Conservation (phyloP, 306 rosid species). For the Mimosa pudica region DNA sequence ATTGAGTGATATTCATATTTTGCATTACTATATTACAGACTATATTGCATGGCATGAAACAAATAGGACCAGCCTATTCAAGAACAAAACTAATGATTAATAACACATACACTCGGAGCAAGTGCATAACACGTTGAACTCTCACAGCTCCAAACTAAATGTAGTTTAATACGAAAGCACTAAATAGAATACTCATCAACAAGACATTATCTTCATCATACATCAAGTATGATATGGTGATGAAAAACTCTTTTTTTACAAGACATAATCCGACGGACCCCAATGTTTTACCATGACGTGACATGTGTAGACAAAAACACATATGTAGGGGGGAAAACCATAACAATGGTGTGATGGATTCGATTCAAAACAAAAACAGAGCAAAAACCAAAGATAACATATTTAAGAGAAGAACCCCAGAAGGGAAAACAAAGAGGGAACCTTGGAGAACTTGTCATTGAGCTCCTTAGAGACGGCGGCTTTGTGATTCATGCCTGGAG, state of each 20-base stretch:
- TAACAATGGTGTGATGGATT: neutral
- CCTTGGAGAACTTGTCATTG: conserved; percentile 78
- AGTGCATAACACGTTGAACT: conserved; percentile 12
- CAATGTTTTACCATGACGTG: neutral
- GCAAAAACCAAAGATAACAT: neutral
- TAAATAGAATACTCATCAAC: neutral
- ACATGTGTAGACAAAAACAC: neutral
- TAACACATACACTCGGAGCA: neutral
- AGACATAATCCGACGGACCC: neutral
- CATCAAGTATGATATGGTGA: neutral
- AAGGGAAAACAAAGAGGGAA: conserved; percentile 11
- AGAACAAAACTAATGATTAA: neutral
- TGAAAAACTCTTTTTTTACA: neutral
- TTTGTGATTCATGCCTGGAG: conserved; percentile 68
- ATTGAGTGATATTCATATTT: neutral
- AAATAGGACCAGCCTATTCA: neutral
- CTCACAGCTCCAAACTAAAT: conserved; percentile 7
- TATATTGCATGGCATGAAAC: neutral
- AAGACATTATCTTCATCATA: conserved; percentile 5
- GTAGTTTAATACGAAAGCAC: neutral
- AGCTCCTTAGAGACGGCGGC: conserved; percentile 87
- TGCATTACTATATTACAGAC: neutral
- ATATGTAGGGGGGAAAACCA: neutral
- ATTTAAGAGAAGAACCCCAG: neutral
- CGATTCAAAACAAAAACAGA: neutral